Evolutionary conservation across 345 rosid species (phyloP), one percentile per base, ranked within the genome.

Genomic region (Syzygium grande): DNA sequence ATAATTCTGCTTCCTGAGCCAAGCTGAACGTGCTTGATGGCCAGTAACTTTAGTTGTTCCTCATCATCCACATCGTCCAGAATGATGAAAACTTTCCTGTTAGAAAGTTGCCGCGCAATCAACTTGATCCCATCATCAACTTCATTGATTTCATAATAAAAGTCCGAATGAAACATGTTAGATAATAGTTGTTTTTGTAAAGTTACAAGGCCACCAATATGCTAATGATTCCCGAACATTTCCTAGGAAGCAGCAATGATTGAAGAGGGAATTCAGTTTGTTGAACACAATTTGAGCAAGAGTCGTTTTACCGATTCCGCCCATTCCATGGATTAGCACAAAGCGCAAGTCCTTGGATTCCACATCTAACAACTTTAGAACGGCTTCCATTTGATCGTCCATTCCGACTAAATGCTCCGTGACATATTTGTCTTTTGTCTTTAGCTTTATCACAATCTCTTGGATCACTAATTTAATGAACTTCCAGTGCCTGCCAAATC

Each of bases 91-190:
- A 63, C 2, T 63, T 63, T n/a, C 77, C 7, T 63, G 7, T 63
- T 63, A 63, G 34, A 63, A n/a, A 63, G 77, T 13, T 0, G 5
- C 2, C 0, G 0, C 3, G 1, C 5, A 29, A 63, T 63, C 77
- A 13, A 3, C 9, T 29, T 63, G 19, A 63, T 63, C 19, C 77
- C 77, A 63, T 14, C 77, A 2, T 63, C 77, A 30, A 63, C 21
- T 6, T 29, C 38, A 4, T n/a, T 1, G 0, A 63, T 13, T n/a
- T 0, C 0, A 2, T 14, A 19, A 0, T 2, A 10, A 29, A 14
- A 14, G 9, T 2, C 9, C 3, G 77, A 14, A 63, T 19, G 21
- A 3, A 29, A 29, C 9, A 3, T 6, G 8, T n/a, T 1, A 29
- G 21, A 63, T 1, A 63, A 63, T 29, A 63, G 1, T 29, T n/a